phyloP scores from a whole-genome alignment of 768 basidiomycete genomes.

The Lactarius vividus region DNA sequence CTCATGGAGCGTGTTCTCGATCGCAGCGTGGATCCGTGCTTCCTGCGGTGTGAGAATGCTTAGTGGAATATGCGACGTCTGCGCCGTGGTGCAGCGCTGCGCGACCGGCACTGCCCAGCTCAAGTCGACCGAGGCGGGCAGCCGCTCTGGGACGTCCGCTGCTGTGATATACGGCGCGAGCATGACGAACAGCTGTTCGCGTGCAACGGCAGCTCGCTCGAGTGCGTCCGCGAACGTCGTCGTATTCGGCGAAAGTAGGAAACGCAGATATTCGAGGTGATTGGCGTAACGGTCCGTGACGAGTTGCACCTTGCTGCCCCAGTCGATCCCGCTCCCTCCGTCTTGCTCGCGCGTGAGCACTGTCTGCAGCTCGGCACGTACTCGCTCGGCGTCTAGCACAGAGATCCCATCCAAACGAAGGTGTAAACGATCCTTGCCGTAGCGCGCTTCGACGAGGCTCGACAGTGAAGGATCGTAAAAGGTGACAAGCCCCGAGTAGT shows the following conservation, averaged over 20 bases:
- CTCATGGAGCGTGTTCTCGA: slow-evolving; percentile 11
- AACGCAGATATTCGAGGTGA: slow-evolving; percentile 41
- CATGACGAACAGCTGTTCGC: slow-evolving; percentile 23
- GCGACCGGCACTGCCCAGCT: slow-evolving; percentile 25
- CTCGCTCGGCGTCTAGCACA: slow-evolving; percentile 30
- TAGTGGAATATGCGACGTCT: neutral
- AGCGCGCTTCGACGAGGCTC: slow-evolving; percentile 36
- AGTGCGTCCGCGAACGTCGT: slow-evolving; percentile 2
- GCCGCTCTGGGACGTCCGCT: slow-evolving; percentile 14
- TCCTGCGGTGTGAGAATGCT: slow-evolving; percentile 25
- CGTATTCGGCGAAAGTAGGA: slow-evolving; percentile 35
- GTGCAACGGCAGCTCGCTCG: slow-evolving; percentile 11
- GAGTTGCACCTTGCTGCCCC: slow-evolving; percentile 40
- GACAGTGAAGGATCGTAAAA: slow-evolving; percentile 44
- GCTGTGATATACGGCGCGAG: slow-evolving; percentile 34
- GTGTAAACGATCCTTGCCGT: slow-evolving; percentile 35
- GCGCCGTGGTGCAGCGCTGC: slow-evolving; percentile 23
- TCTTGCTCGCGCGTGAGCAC: slow-evolving; percentile 28
- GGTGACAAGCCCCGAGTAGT: slow-evolving; percentile 42
- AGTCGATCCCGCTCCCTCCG: slow-evolving; percentile 40
- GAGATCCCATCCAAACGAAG: slow-evolving; percentile 39
- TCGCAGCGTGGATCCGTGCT: slow-evolving; percentile 17
- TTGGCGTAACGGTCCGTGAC: slow-evolving; percentile 43
- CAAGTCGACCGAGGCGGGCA: slow-evolving; percentile 3
- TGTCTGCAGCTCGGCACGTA: slow-evolving; percentile 29